Evolutionary conservation across 257 asterid genomes (phyloP).

Genomic region (Rauvolfia tetraphylla): DNA sequence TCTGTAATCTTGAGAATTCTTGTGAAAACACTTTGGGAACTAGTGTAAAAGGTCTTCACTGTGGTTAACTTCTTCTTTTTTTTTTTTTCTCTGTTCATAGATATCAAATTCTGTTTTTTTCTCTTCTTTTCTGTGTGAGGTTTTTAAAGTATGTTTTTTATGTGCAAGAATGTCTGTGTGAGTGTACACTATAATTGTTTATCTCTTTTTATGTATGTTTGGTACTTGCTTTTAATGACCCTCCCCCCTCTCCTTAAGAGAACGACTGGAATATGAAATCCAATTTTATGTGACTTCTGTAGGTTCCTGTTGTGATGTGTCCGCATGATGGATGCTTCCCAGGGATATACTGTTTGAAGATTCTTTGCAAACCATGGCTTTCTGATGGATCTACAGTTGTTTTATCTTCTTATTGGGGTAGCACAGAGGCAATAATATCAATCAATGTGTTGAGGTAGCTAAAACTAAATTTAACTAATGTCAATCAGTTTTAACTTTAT

Average conservation of each 20-base stretch:
- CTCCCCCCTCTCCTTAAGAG: not conserved
- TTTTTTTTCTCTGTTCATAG: not conserved
- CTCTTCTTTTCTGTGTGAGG: not conserved
- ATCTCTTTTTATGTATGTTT: not conserved
- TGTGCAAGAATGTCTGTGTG: not conserved
- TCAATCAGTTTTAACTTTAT: not conserved
- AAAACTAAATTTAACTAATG: slow-evolving; percentile 14
- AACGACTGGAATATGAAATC: not conserved
- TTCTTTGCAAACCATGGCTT: slow-evolving; percentile 73
- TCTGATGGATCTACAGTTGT: slow-evolving; percentile 79
- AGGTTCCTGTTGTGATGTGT: slow-evolving; percentile 82
- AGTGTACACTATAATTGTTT: not conserved
- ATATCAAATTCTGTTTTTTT: not conserved
- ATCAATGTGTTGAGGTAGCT: slow-evolving; percentile 67
- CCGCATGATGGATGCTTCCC: slow-evolving; percentile 84
- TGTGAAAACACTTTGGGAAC: not conserved
- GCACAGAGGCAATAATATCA: slow-evolving; percentile 57
- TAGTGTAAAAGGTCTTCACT: not conserved
- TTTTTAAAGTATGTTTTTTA: not conserved
- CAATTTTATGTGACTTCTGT: slow-evolving; percentile 19
- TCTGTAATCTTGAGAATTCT: slow-evolving; percentile 4
- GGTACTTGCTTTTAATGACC: not conserved
- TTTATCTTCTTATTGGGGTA: slow-evolving; percentile 80
- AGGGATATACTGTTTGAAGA: slow-evolving; percentile 58
- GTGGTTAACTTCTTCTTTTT: not conserved